A percentile compares a stretch with the other conserved stretches of the same genome.
Evolutionary conservation across 2,329 filamentous ascomycete genomes (phyloP).

Genomic region (Microdochium nivale): DNA sequence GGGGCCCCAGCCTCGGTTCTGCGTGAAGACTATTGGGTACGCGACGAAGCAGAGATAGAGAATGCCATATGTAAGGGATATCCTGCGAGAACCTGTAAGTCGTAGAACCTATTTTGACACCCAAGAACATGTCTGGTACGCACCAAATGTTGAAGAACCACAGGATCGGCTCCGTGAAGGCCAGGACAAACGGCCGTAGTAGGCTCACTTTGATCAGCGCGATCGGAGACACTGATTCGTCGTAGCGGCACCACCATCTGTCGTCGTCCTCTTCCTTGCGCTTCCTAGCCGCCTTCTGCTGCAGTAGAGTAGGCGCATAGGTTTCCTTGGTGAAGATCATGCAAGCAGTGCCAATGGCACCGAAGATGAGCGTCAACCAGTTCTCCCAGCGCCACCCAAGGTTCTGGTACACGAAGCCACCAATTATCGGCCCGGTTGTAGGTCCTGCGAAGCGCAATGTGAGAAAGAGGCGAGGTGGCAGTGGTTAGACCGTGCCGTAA

Average conservation of each 20-base stretch:
- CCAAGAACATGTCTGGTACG: slow-evolving; percentile 10
- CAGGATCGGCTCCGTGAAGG: slow-evolving; percentile 72
- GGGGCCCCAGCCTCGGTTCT: slow-evolving; percentile 66
- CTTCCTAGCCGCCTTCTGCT: slow-evolving; percentile 52
- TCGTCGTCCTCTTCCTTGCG: slow-evolving; percentile 63
- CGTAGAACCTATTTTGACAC: neutral
- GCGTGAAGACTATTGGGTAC: slow-evolving; percentile 75
- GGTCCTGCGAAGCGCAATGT: slow-evolving; percentile 6
- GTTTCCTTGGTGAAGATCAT: slow-evolving; percentile 62
- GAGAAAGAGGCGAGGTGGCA: neutral
- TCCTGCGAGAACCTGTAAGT: slow-evolving; percentile 31
- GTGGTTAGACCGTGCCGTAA: slow-evolving; percentile 15
- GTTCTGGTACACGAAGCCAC: slow-evolving; percentile 69
- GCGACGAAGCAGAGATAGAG: slow-evolving; percentile 87
- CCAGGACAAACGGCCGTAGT: slow-evolving; percentile 67
- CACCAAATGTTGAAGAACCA: slow-evolving; percentile 63
- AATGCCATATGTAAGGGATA: slow-evolving; percentile 78
- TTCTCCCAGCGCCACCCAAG: slow-evolving; percentile 85
- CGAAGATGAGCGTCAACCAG: slow-evolving; percentile 70
- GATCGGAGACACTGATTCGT: slow-evolving; percentile 56
- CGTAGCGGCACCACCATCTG: slow-evolving; percentile 73
- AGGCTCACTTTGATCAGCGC: slow-evolving; percentile 67
- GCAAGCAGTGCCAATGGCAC: slow-evolving; percentile 50
- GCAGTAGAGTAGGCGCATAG: slow-evolving; percentile 64
- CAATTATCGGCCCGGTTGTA: slow-evolving; percentile 59